Evolutionary conservation across 2,329 filamentous ascomycete genomes (phyloP).

Genomic region (Dothiorella sarmentorum): DNA sequence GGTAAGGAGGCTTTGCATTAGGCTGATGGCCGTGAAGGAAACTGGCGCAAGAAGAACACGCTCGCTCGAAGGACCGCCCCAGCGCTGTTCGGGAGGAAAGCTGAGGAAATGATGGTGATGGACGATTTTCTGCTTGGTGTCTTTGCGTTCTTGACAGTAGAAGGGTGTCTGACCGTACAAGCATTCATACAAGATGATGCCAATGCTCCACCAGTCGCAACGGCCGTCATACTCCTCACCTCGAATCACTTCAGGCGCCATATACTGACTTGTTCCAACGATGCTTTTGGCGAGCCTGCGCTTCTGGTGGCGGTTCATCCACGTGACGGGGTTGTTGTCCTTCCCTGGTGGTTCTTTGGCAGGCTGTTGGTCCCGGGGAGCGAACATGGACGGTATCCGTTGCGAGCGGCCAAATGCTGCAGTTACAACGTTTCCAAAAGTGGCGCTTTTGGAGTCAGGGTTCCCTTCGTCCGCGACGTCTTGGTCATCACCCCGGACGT

Average conservation of each 20-base stretch:
- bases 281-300: conserved; percentile 76
- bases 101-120: conserved; percentile 67
- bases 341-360: conserved; percentile 21
- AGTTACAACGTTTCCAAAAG: conserved; percentile 39
- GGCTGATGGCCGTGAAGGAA: conserved; percentile 68
- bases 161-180: conserved; percentile 91
- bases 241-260: conserved; percentile 89
- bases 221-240: conserved; percentile 83
- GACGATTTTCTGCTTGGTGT: conserved; percentile 83
- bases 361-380: background rate
- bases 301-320: conserved; percentile 49
- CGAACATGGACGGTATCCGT: conserved; percentile 1
- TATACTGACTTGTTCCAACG: conserved; percentile 95
- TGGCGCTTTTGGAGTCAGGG: conserved; percentile 22
- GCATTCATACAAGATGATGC: conserved; percentile 91
- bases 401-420: conserved; percentile 1
- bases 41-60: conserved; percentile 48
- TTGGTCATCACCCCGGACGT: conserved; percentile 68
- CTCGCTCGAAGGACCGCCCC: conserved; percentile 51
- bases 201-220: conserved; percentile 97
- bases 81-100: conserved; percentile 61
- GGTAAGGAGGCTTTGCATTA: conserved; percentile 69
- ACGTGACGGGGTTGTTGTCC: conserved; percentile 28
- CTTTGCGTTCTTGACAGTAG: conserved; percentile 72
- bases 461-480: conserved; percentile 58